phyloP scores from a whole-genome alignment of 495 filamentous ascomycete species.

The Penicillium ochrochloron region DNA sequence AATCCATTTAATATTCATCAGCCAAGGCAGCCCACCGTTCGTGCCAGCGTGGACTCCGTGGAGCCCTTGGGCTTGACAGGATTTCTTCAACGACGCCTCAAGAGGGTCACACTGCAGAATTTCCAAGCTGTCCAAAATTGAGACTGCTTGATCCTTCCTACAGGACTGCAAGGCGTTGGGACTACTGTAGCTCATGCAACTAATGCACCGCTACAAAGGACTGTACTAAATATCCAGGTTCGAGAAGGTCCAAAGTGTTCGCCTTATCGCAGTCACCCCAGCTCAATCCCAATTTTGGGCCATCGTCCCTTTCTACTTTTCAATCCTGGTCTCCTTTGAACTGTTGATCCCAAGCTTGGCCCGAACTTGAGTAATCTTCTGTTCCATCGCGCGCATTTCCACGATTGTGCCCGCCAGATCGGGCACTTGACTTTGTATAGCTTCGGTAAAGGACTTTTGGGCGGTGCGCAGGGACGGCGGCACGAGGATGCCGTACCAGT shows the following conservation, averaged over 20 bases:
- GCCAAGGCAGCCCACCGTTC: constrained; percentile 11
- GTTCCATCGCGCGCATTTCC: constrained; percentile 71
- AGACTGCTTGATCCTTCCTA: neutral
- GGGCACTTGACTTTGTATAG: constrained; percentile 38
- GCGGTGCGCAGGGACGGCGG: constrained; percentile 63
- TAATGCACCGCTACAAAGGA: neutral
- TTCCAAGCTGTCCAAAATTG: neutral
- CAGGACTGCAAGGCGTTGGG: neutral
- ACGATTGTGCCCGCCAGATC: constrained; percentile 57
- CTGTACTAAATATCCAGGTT: neutral
- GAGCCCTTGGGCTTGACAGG: neutral
- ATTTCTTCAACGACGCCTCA: constrained; percentile 8
- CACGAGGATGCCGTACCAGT: constrained; percentile 72
- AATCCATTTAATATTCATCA: too few species aligned
- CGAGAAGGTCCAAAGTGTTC: neutral
- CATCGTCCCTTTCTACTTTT: neutral
- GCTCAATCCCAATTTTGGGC: constrained; percentile 2
- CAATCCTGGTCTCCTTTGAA: neutral
- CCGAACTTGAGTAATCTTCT: constrained; percentile 65
- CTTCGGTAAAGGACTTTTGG: constrained; percentile 54
- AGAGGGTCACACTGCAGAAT: constrained; percentile 6
- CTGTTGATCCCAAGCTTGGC: constrained; percentile 24
- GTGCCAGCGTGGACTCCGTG: constrained; percentile 1
- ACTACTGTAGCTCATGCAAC: neutral
- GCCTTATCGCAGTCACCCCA: neutral